Evolutionary conservation across 2,329 filamentous ascomycete species (phyloP), one percentile per base, ranked within the genome.

Genomic region (Monosporascus ibericus): DNA sequence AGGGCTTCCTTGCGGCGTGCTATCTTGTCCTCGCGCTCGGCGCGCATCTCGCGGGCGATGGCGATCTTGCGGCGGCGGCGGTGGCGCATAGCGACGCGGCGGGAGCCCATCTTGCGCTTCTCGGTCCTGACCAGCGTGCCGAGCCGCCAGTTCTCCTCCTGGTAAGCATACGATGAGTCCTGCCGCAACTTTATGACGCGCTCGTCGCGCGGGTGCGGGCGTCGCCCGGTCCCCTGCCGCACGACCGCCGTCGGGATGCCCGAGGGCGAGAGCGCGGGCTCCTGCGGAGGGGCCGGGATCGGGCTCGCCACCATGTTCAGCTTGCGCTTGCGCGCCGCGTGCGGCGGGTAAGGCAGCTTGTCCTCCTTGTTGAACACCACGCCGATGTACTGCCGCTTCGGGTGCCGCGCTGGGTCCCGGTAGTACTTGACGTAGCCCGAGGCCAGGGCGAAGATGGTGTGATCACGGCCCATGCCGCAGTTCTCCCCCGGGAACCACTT

Each of bases 351-450:
- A 0, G 94, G 94, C 2, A 99, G 82, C 34, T 77, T 83, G 63
- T 95, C 89, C 17, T 85, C 77, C 66, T 90, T 90, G 68, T 92
- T 81, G 70, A 96, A 92, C 36, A 88, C 88, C 20, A 99, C 87
- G 56, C 94, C 94, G 65, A 99, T 99, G 77, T 92, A 99, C 70
- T 95, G 90, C 55, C 92, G 83, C 60, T 90, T 88, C 1, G 92
- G 88, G 70, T 97, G 90, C 54, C 78, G 80, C 34, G 79, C 72
- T 0, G 92, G 91, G 68, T 99, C 92, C 66, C 87, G 85, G 78
- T 99, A 99, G 81, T 96, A 99, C 63, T 94, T 91, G 55, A 99
- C 94, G 72, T 95, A 99, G 58, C 94, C 94, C 3, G 87, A 79
- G 52, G 87, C 82, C 54, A 85, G 86, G 50, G 94, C 85, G 72